phyloP scores from a whole-genome alignment of 2,329 filamentous ascomycete species.

The Plectosphaerella sp. region DNA sequence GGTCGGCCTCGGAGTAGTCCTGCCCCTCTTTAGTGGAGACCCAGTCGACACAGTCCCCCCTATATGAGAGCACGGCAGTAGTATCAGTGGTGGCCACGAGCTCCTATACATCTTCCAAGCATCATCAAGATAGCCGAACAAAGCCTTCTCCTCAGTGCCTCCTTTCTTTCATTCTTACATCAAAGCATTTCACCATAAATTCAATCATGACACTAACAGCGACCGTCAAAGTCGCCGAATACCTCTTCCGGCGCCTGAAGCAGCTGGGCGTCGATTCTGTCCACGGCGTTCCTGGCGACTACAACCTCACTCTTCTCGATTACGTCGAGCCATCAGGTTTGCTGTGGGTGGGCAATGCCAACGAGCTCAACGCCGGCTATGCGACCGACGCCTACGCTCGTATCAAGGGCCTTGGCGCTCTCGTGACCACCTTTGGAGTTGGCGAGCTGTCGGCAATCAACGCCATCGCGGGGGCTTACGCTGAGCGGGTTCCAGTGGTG shows the following conservation, averaged over 20 bases:
- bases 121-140: too few relatives aligned
- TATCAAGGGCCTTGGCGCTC: conserved; percentile 42
- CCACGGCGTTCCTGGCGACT: conserved; percentile 43
- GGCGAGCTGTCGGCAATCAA: conserved; percentile 55
- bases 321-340: conserved; percentile 29
- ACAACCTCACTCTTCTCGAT: conserved; percentile 31
- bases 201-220: conserved; percentile 11
- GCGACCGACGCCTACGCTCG: conserved; percentile 55
- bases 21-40: too few relatives aligned
- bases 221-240: conserved; percentile 47
- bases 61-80: too few relatives aligned
- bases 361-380: conserved; percentile 55
- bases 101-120: too few relatives aligned
- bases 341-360: conserved; percentile 46
- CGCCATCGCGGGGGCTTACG: conserved; percentile 53
- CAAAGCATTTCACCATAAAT: too few relatives aligned
- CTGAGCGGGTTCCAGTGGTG: conserved; percentile 50
- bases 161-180: too few relatives aligned
- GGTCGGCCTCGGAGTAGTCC: too few relatives aligned
- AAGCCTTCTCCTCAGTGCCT: too few relatives aligned
- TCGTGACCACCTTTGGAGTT: conserved; percentile 58
- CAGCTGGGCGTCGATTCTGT: conserved; percentile 56
- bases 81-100: too few relatives aligned
- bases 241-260: conserved; percentile 54
- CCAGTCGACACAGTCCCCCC: too few relatives aligned